These are phyloP conservation scores for Verbena officinalis DNA, from an alignment of 257 asterid species.

Conservation along the genomic window DNA sequence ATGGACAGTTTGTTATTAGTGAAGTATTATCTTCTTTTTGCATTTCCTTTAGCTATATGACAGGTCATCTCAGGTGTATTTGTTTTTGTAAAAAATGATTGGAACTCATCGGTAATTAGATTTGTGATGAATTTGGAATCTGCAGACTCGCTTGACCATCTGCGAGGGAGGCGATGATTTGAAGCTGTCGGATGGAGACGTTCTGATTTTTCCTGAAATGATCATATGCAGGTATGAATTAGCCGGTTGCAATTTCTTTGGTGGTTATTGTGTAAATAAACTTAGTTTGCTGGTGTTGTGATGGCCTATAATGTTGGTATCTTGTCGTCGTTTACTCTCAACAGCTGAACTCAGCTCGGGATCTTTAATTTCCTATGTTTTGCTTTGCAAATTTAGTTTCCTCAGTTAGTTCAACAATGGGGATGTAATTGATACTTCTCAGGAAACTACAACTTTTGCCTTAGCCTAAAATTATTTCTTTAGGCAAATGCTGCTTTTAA, in stretches of 20 bases:
- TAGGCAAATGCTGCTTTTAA: conserved; percentile 1
- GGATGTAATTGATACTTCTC: neutral
- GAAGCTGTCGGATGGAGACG: conserved; percentile 80
- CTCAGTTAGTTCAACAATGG: neutral
- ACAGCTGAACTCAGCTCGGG: conserved; percentile 14
- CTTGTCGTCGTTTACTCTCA: conserved; percentile 5
- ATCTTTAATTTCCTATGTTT: conserved; percentile 19
- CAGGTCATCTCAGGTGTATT: neutral
- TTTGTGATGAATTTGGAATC: conserved; percentile 30
- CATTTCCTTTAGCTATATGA: neutral
- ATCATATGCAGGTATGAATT: conserved; percentile 64
- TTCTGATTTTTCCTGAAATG: conserved; percentile 91
- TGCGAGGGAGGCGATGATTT: conserved; percentile 66
- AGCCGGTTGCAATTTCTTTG: conserved; percentile 10
- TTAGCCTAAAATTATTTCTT: neutral
- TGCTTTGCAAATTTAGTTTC: neutral
- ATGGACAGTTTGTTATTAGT: conserved; percentile 5
- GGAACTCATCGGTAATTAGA: conserved; percentile 10
- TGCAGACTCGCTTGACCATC: conserved; percentile 82
- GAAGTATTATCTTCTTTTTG: conserved; percentile 8
- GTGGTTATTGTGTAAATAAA: conserved; percentile 1
- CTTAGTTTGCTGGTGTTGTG: conserved; percentile 18
- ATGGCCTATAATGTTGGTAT: conserved; percentile 8
- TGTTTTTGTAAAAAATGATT: neutral
- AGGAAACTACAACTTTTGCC: neutral